Evolutionary conservation across 1,284 basidiomycete genomes (phyloP).

Genomic region (Neonothopanus nambi): DNA sequence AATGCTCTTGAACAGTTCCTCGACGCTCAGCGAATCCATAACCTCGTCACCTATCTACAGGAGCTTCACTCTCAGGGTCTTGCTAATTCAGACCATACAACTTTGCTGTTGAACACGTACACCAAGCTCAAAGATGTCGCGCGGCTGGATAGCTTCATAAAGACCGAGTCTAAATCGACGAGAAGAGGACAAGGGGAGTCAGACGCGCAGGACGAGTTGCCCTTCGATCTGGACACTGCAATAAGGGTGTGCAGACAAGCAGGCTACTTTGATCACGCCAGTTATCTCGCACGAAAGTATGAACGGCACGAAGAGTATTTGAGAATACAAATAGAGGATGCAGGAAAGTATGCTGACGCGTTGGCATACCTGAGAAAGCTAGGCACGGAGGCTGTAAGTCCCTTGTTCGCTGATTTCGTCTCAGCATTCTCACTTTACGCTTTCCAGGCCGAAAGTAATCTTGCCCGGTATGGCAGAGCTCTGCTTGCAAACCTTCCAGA

Average conservation of each 20-base stretch:
- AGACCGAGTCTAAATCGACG: slow-evolving; percentile 64
- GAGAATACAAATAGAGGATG: slow-evolving; percentile 93
- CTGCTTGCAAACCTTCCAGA: slow-evolving; percentile 82
- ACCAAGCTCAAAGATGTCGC: slow-evolving; percentile 93
- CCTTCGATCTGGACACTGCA: slow-evolving; percentile 96
- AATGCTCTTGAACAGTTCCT: slow-evolving; percentile 66
- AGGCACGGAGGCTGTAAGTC: slow-evolving; percentile 73
- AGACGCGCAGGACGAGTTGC: slow-evolving; percentile 64
- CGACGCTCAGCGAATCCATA: slow-evolving; percentile 93
- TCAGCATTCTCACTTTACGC: slow-evolving; percentile 2
- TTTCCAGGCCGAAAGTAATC: slow-evolving; percentile 74
- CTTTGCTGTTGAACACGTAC: slow-evolving; percentile 93
- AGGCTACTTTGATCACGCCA: slow-evolving; percentile 93
- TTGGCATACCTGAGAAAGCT: slow-evolving; percentile 79
- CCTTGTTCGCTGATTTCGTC: slow-evolving; percentile 4
- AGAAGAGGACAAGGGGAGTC: slow-evolving; percentile 32
- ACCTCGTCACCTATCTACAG: slow-evolving; percentile 94
- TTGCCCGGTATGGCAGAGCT: slow-evolving; percentile 82
- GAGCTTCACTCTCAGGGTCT: slow-evolving; percentile 88
- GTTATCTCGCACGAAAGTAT: slow-evolving; percentile 92
- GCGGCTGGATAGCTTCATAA: slow-evolving; percentile 91
- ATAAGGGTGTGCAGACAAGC: slow-evolving; percentile 96
- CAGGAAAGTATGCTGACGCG: slow-evolving; percentile 81
- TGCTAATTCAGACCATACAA: slow-evolving; percentile 96
- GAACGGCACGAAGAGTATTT: slow-evolving; percentile 91